phyloP scores from a whole-genome alignment of 768 basidiomycete genomes.

The Xerocomellus intermedius region DNA sequence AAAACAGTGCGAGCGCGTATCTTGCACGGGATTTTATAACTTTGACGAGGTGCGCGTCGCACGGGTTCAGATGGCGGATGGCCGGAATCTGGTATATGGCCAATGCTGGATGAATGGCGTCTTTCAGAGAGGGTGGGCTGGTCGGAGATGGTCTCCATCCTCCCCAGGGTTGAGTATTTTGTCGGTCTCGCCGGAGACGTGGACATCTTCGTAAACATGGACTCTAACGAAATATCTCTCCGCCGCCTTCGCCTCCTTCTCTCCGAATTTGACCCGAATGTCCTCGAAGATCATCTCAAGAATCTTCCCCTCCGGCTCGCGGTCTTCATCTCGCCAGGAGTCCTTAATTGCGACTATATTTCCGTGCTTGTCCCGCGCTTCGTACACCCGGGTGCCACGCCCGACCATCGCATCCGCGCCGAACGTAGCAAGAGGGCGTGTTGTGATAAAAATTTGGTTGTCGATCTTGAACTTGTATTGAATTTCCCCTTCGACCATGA shows the following conservation, averaged over 20 bases:
- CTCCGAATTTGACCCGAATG: background rate
- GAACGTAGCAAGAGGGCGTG: background rate
- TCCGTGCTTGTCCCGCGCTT: background rate
- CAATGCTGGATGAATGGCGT: background rate
- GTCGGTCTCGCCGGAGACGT: background rate
- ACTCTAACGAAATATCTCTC: background rate
- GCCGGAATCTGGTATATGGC: background rate
- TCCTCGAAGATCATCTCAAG: background rate
- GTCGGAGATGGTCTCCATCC: too few species aligned
- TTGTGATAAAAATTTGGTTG: background rate
- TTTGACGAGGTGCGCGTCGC: background rate
- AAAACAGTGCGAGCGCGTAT: background rate
- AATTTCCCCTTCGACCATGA: background rate
- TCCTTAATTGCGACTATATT: slow-evolving; percentile 1
- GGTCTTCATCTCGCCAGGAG: slow-evolving; percentile 7
- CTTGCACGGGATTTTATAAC: background rate
- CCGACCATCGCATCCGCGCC: background rate
- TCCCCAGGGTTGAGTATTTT: background rate
- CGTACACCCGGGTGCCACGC: background rate
- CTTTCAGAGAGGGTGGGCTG: too few species aligned
- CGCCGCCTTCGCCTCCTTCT: background rate
- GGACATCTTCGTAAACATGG: background rate
- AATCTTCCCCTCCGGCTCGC: background rate
- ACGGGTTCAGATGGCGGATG: background rate
- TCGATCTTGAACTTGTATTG: slow-evolving; percentile 1